Base-by-base conservation (phyloP, 805 yeast species). In the Wickerhamomyces queroliae region DNA sequence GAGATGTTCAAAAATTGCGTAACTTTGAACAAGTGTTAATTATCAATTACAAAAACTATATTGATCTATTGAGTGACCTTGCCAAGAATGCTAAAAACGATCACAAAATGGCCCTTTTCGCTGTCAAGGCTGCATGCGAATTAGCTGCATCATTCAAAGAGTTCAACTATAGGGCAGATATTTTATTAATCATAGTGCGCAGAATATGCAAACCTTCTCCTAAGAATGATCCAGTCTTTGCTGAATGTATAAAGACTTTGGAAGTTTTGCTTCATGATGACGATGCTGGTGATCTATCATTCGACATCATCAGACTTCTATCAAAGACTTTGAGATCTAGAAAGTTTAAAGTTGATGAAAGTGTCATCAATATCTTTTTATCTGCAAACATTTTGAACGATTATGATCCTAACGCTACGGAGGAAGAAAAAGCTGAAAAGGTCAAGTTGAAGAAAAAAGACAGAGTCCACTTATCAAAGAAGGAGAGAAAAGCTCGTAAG, bases 401-500 rank as follows among this genome's bases (percentile, higher is more conserved):
- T 57, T 85, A 82, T 54, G 86, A 81, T 56, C 91, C 93, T 15
- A 73, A 74, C 55, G 72, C 67, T 27, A 66, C 66, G 20, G 70
- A 59, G 21, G 75, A 71, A 27, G 70, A 69, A 34, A 70, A 64
- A 20, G 62, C 62, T 15, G 62, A 64, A 9, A 67, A 62, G 29
- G 62, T 64, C 5, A 83, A 82, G 53, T 38, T 83, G 33, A 79
- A 76, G 56, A 91, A 90, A 68, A 87, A 89, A 59, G 95, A 93
- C 59, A 72, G 96, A 50, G 88, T 87, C 4, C 95, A 90, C 67
- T 64, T 91, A 36, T 80, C 95, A n/a, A 91, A 91, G 59, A 84
- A 84, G 61, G 91, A 91, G 62, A 73, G 85, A 51, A 93, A 93
- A 54, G 83, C 78, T 16, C 74, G 95, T 46, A 90, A 90, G 58